Conservation (phyloP, 495 filamentous ascomycete species). For the Paragyromitra xinjiangensis region DNA sequence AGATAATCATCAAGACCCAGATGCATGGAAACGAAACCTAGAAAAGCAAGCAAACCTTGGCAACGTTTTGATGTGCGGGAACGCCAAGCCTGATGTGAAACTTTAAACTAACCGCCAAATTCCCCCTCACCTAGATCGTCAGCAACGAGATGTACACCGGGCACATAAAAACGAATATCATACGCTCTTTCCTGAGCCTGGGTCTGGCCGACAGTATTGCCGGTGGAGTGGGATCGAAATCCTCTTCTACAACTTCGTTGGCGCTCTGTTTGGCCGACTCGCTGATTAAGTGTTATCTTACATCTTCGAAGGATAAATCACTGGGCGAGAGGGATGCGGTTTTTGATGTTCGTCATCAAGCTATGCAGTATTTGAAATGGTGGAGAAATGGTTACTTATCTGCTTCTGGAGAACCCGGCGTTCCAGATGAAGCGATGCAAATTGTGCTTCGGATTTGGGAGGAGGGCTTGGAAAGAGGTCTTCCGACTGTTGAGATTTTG, state of each 20-base stretch:
- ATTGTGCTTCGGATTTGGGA: conserved; percentile 20
- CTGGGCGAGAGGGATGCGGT: not conserved
- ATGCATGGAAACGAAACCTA: not conserved
- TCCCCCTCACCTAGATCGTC: not conserved
- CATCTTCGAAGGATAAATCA: not conserved
- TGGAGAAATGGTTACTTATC: conserved; percentile 19
- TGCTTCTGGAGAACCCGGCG: not conserved
- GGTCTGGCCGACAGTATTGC: conserved; percentile 2
- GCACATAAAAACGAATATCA: not conserved
- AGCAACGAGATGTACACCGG: conserved; percentile 14
- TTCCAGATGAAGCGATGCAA: not conserved
- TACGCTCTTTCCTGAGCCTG: conserved; percentile 27
- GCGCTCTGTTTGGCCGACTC: conserved; percentile 32
- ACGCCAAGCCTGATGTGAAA: not conserved
- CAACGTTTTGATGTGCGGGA: not conserved
- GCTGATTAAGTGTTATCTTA: conserved; percentile 20
- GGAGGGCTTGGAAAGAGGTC: not conserved
- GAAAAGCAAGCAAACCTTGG: conserved; percentile 8
- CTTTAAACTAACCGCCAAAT: conserved; percentile 11
- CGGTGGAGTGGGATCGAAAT: not conserved
- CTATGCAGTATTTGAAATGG: conserved; percentile 24
- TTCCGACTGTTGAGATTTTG: conserved; percentile 18
- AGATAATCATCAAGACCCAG: not conserved
- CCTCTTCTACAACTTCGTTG: conserved; percentile 19
- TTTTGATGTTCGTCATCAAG: conserved; percentile 26